Evolutionary conservation across 1,284 basidiomycete species (phyloP).

Genomic region (Ceratobasidium sp.): DNA sequence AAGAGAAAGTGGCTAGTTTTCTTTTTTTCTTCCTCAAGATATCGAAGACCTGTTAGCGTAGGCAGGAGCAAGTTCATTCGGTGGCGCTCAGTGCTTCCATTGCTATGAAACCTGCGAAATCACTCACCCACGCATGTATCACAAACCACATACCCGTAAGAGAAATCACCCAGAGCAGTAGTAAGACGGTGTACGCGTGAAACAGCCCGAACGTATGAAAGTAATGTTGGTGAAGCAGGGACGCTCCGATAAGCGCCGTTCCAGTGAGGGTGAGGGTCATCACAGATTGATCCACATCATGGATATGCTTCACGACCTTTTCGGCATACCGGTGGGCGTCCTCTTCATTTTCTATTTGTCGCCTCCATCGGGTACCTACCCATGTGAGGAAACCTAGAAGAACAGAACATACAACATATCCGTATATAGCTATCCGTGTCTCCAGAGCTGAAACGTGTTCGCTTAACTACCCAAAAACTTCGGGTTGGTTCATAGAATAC

Average conservation of each 20-base stretch:
- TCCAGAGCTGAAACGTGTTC: constrained; percentile 5
- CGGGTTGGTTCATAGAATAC: background rate
- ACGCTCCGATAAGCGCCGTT: constrained; percentile 24
- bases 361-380: constrained; percentile 3
- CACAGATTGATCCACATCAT: constrained; percentile 33
- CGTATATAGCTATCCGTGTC: constrained; percentile 33
- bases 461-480: background rate
- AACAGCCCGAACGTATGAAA: constrained; percentile 28
- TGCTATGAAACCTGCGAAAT: too few relatives aligned
- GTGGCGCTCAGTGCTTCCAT: too few relatives aligned
- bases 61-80: too few relatives aligned
- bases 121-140: constrained; percentile 34
- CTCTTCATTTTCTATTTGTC: constrained; percentile 4
- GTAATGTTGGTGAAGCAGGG: constrained; percentile 12
- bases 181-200: constrained; percentile 33
- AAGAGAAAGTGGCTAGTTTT: background rate
- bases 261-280: constrained; percentile 29
- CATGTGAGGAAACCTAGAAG: constrained; percentile 26
- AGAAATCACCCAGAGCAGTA: constrained; percentile 34
- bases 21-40: constrained; percentile 17
- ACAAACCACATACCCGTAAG: constrained; percentile 43
- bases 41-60: constrained; percentile 41
- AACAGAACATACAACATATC: constrained; percentile 23
- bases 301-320: constrained; percentile 22
- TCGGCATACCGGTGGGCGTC: constrained; percentile 11